Evolutionary conservation across 106 monocot genomes (phyloP).

Genomic region (Allium fistulosum): DNA sequence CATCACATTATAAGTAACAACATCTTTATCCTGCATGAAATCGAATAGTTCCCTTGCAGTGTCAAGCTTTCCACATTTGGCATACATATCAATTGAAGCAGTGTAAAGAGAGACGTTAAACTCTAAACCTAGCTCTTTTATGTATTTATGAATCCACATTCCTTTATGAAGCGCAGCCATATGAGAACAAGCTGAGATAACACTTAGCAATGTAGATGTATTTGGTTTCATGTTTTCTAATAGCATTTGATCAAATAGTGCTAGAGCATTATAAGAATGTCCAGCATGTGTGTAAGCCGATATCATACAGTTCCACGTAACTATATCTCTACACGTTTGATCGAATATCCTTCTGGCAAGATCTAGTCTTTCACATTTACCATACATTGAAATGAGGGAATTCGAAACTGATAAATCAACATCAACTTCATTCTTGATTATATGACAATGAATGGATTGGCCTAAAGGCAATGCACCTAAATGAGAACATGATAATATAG

Average conservation of each 20-base stretch:
- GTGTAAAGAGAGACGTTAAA: conserved; percentile 17
- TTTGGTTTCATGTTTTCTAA: conserved; percentile 32
- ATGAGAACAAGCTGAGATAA: conserved; percentile 65
- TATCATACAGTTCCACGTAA: conserved; percentile 71
- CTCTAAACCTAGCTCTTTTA: conserved; percentile 38
- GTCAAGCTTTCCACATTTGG: conserved; percentile 71
- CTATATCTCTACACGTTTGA: conserved; percentile 28
- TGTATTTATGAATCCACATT: conserved; percentile 39
- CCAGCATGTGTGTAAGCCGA: conserved; percentile 32
- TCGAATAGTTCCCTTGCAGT: conserved; percentile 57
- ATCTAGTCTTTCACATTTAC: conserved; percentile 35
- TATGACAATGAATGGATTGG: conserved; percentile 50
- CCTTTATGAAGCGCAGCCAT: conserved; percentile 46
- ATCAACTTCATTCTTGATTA: conserved; percentile 28
- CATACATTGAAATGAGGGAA: conserved; percentile 59
- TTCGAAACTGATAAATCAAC: conserved; percentile 30
- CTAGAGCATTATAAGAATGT: conserved; percentile 34
- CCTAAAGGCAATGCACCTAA: conserved; percentile 33
- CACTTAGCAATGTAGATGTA: conserved; percentile 38
- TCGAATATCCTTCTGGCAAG: conserved; percentile 41
- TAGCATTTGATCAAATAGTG: conserved; percentile 62
- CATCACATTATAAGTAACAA: conserved; percentile 81
- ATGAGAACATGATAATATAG: conserved; percentile 47
- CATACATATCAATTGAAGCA: conserved; percentile 71
- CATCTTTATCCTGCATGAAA: conserved; percentile 57